Evolutionary conservation across 2,329 filamentous ascomycete species (phyloP), one percentile per base, ranked within the genome.

Genomic region (Emergomyces africanus): DNA sequence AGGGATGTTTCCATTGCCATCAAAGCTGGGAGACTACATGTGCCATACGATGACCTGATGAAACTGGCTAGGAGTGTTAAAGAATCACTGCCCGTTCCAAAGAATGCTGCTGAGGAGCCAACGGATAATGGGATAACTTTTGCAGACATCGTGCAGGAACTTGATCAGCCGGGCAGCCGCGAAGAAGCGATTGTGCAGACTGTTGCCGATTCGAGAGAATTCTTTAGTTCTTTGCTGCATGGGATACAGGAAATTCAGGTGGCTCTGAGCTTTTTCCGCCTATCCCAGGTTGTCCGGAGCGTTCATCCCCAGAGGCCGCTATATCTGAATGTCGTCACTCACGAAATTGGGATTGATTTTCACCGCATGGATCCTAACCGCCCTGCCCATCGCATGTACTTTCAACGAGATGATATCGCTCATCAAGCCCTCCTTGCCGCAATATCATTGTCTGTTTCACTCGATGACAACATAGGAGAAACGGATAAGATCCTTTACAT

Each of bases 231-330:
- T 0, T 86, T 96, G 48, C 77, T 99, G 55, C 84, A 89, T 50
- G 94, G 94, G 57, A 90, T 99, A 64, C 95, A 96, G 70, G 94
- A 99, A 71, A 88, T 99, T 14, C 94, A 99, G 71, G 89, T 99
- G 67, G 92, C 91, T 0, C 83, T 97, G 69, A 92, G 92, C 72
- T 94, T 92, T 71, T 82, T 96, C 65, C 89, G 90, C 20, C 75
- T 99, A 61, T 91, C 89, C 25, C 86, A 85, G 66, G 81, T 96
- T 14, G 80, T 86, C 44, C 80, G 84, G 1, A 78, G 89, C 60
- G 83, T 85, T 62, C 80, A 86, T 2, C 79, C 80, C 2, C 83
- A 86, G 33, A 79, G 81, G n/a, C 86, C 89, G 3, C 81, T 96
- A 8, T 84, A 88, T 61, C 79, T 96, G 61, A 96, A 92, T 68